Conservation (phyloP, 495 filamentous ascomycete genomes). For the Lasiosphaeria ovina region DNA sequence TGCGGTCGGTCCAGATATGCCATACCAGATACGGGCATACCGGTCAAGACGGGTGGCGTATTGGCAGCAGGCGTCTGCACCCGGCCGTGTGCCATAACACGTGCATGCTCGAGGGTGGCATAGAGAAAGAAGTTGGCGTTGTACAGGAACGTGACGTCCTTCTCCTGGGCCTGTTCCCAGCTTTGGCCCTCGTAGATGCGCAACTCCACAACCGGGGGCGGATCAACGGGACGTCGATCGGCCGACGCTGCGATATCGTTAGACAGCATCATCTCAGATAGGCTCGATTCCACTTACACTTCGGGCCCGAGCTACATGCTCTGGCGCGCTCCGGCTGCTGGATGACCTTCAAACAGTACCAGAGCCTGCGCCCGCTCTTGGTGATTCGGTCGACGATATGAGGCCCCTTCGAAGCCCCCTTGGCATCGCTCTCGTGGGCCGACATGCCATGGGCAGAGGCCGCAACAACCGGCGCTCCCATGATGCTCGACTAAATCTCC, state of each 20-base stretch:
- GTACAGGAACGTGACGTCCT: conserved; percentile 86
- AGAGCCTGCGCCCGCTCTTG: conserved; percentile 74
- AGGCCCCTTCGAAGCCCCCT: conserved; percentile 4
- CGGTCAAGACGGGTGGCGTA: conserved; percentile 82
- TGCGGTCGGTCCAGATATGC: conserved; percentile 90
- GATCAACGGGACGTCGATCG: conserved; percentile 94
- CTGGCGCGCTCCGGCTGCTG: conserved; percentile 95
- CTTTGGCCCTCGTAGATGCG: conserved; percentile 78
- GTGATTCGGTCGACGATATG: conserved; percentile 56
- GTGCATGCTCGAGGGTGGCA: conserved; percentile 84
- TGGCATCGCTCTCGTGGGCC: conserved; percentile 20
- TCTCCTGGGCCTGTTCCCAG: conserved; percentile 56
- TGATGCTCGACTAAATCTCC: conserved; percentile 10
- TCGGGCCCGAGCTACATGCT: conserved; percentile 92
- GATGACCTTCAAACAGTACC: conserved; percentile 80
- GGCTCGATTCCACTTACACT: conserved; percentile 61
- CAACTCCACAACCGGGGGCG: conserved; percentile 92
- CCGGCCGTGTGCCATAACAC: conserved; percentile 80
- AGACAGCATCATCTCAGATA: conserved; percentile 14
- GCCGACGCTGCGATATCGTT: conserved; percentile 66
- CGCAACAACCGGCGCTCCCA: conserved; percentile 33
- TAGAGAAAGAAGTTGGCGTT: conserved; percentile 98
- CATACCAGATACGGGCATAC: conserved; percentile 94
- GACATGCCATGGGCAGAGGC: conserved; percentile 28
- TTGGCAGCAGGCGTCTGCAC: conserved; percentile 61